Base-by-base conservation (phyloP, 2,329 filamentous ascomycete genomes). In the Mycosphaerelloides madeirae region DNA sequence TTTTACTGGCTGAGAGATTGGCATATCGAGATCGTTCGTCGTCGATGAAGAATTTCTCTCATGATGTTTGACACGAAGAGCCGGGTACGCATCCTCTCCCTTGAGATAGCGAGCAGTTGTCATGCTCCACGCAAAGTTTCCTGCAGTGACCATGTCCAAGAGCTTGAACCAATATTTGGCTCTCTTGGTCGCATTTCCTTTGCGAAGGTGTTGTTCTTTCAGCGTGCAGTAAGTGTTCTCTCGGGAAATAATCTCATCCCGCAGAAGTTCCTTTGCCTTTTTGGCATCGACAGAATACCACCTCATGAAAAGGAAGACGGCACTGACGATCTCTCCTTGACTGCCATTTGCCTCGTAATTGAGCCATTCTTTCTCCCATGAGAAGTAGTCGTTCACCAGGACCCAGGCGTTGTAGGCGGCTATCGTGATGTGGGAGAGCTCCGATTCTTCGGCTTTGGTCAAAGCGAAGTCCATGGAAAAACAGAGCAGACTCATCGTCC, bases 371-470 rank as follows among this genome's bases (percentile, higher is more conserved):
- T 43, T 43, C 8, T 43, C 41, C 41, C 41, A 43, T 6, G 41
- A 43, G 16, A 43, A 43, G 25, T 43, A 43, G 33, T 43, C 41
- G 29, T 43, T 43, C 18, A 43, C 41, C 18, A 43, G 33, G 19
- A 43, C 41, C 41, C 41, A 43, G 15, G 41, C 41, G 33, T 38
- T 37, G 32, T 43, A 43, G 18, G 41, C 41, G 15, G 41, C 41
- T 3, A 28, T 43, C n/a, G 41, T 43, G 19, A 43, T 18, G n/a
- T 36, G 18, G 9, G 20, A 9, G 16, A 37, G 20, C n/a, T 43
- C 31, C 11, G 13, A 15, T n/a, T 36, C 33, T 31, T 43, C 41
- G 14, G 25, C 25, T 32, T 43, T 37, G 12, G 18, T 43, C 18
- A 43, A n/a, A n/a, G 33, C 18, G 29, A 43, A 43, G 18, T 37